Conservation (phyloP, 208 protist species). For the Leishmania guyanensis region DNA sequence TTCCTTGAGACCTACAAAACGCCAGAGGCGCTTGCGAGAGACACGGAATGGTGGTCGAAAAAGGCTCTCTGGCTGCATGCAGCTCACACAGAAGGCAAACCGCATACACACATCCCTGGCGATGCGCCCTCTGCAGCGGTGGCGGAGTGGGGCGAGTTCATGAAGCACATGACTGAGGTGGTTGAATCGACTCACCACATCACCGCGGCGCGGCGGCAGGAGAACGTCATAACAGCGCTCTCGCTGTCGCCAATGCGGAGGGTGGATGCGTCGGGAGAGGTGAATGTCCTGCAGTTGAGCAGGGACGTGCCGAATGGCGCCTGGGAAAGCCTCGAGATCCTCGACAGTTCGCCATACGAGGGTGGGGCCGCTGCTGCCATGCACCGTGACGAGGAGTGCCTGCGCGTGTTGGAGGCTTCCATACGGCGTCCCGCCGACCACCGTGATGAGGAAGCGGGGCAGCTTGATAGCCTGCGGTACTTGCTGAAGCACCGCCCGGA, state of each 20-base stretch:
- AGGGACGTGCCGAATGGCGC: constrained; percentile 4
- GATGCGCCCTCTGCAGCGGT: background rate
- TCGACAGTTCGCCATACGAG: background rate
- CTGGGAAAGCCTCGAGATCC: constrained; percentile 27
- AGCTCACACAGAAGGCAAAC: background rate
- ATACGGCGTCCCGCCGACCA: background rate
- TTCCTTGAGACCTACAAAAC: constrained; percentile 22
- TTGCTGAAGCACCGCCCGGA: constrained; percentile 23
- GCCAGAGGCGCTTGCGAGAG: constrained; percentile 14
- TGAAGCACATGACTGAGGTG: constrained; percentile 9
- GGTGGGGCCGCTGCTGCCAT: constrained; percentile 8
- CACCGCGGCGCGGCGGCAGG: background rate
- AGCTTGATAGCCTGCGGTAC: constrained; percentile 18
- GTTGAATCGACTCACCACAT: constrained; percentile 21
- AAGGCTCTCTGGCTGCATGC: constrained; percentile 14
- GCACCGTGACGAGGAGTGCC: constrained; percentile 19
- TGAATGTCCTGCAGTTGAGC: constrained; percentile 36
- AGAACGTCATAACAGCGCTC: background rate
- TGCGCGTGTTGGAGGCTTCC: constrained; percentile 12
- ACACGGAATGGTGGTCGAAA: constrained; percentile 28
- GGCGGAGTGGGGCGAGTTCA: constrained; percentile 10
- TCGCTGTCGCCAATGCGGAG: background rate
- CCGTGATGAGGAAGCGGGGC: background rate
- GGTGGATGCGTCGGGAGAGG: background rate
- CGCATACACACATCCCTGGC: no score